phyloP scores from a whole-genome alignment of 371 early-diverging fungal species.

The Conidiobolus incongruus region DNA sequence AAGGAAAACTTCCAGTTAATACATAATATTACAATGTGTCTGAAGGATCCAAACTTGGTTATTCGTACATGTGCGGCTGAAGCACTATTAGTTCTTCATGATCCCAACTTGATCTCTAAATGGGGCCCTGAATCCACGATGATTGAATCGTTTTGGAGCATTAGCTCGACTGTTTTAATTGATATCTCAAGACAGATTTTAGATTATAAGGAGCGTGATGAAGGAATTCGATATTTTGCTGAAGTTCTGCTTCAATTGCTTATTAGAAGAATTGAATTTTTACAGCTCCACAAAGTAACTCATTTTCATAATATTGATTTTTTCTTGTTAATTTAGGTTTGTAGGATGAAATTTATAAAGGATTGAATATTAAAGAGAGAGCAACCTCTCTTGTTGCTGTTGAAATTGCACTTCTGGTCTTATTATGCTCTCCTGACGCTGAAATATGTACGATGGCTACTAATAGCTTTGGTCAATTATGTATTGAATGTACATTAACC shows the following conservation, averaged over 20 bases:
- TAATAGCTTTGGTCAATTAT: conserved; percentile 32
- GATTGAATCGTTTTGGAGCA: conserved; percentile 42
- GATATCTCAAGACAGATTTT: conserved; percentile 22
- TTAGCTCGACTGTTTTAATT: conserved; percentile 27
- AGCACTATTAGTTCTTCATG: conserved; percentile 34
- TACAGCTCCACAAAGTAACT: conserved; percentile 16
- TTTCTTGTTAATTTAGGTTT: too few relatives aligned
- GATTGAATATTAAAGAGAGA: conserved; percentile 31
- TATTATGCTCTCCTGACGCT: conserved; percentile 49
- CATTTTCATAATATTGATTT: too few relatives aligned
- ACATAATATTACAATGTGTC: conserved; percentile 37
- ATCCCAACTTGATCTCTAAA: conserved; percentile 25
- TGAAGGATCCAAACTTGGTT: conserved; percentile 26
- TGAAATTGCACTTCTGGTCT: conserved; percentile 51
- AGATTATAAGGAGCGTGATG: conserved; percentile 24
- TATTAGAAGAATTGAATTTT: conserved; percentile 30
- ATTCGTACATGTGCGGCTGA: conserved; percentile 49
- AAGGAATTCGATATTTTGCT: conserved; percentile 23
- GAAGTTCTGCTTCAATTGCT: conserved; percentile 32
- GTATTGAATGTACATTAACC: conserved; percentile 30
- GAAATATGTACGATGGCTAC: conserved; percentile 40
- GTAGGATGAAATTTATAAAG: conserved; percentile 22
- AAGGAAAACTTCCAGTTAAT: conserved; percentile 40
- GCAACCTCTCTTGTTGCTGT: conserved; percentile 42
- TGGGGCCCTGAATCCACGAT: conserved; percentile 31